A percentile compares a stretch with the other conserved stretches of the same genome.
Evolutionary conservation across 2,329 filamentous ascomycete species (phyloP).

Genomic region (Aspergillus ibericus): DNA sequence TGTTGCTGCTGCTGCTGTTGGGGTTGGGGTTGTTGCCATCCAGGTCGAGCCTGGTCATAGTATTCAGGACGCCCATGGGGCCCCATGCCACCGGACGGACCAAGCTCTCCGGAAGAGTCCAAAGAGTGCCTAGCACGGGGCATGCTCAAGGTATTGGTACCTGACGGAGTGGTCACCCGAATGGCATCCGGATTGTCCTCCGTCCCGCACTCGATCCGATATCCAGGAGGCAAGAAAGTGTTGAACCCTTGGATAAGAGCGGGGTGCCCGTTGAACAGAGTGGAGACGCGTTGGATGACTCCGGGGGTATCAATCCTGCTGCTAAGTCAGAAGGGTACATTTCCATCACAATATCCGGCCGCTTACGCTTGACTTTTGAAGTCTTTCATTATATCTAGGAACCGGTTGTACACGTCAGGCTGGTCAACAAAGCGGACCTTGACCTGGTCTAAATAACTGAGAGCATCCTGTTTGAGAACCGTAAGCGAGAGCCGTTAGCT

Average conservation of each 20-base stretch:
- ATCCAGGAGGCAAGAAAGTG: conserved; percentile 92
- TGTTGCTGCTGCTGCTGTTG: conserved; percentile 12
- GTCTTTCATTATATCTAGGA: conserved; percentile 99
- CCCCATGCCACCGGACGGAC: conserved; percentile 31
- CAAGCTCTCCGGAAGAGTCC: conserved; percentile 34
- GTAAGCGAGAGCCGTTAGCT: background rate
- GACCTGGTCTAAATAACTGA: conserved; percentile 96
- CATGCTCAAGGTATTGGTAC: conserved; percentile 92
- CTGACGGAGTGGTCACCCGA: conserved; percentile 93
- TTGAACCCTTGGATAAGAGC: conserved; percentile 97
- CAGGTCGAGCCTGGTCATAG: conserved; percentile 41
- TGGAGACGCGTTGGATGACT: conserved; percentile 94
- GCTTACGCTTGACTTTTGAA: conserved; percentile 95
- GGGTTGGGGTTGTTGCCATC: conserved; percentile 30
- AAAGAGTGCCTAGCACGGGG: conserved; percentile 39
- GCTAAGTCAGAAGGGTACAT: conserved; percentile 14
- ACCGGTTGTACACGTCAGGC: conserved; percentile 94
- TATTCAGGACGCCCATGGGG: conserved; percentile 39
- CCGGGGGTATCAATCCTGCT: conserved; percentile 87
- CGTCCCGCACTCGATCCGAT: conserved; percentile 92
- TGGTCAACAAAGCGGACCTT: conserved; percentile 98
- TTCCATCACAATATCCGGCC: conserved; percentile 1
- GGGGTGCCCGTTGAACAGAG: conserved; percentile 91
- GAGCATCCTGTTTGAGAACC: conserved; percentile 65
- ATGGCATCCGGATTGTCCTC: conserved; percentile 95